These are phyloP conservation scores for Vitis labrusca DNA, from an alignment of 164 flowering plant genomes.

Conservation along the genomic window DNA sequence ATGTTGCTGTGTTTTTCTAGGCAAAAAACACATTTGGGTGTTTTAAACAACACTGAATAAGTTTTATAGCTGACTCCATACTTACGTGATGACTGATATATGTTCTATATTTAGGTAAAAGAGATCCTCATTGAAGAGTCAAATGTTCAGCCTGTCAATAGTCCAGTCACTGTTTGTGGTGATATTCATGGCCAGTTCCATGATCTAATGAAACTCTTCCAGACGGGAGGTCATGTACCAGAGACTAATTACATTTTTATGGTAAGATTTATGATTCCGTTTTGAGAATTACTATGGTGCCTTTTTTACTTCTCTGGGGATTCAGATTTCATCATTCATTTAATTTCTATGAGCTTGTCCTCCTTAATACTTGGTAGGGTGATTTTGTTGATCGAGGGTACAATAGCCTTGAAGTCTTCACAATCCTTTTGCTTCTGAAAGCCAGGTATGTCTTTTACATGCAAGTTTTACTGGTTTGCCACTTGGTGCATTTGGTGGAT, in stretches of 20 bases:
- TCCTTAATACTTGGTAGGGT: slow-evolving; percentile 55
- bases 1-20: no score
- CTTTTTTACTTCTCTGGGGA: neutral
- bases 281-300: neutral
- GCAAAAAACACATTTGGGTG: no score
- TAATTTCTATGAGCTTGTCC: neutral
- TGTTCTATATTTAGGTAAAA: slow-evolving; percentile 58
- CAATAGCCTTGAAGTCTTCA: slow-evolving; percentile 96
- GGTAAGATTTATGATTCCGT: slow-evolving; percentile 40
- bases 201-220: slow-evolving; percentile 95
- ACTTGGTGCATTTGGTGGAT: no score
- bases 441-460: slow-evolving; percentile 59
- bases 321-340: neutral
- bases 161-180: slow-evolving; percentile 98
- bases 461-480: neutral
- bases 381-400: slow-evolving; percentile 99
- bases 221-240: slow-evolving; percentile 98
- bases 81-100: neutral
- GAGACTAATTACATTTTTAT: slow-evolving; percentile 97
- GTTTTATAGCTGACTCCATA: no score
- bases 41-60: no score
- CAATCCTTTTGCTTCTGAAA: slow-evolving; percentile 96
- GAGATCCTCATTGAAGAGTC: slow-evolving; percentile 97
- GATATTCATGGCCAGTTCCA: slow-evolving; percentile 98
- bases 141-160: slow-evolving; percentile 96